These are phyloP conservation scores for Daldinia loculata DNA, from an alignment of 495 filamentous ascomycete species.

Conservation along the genomic window DNA sequence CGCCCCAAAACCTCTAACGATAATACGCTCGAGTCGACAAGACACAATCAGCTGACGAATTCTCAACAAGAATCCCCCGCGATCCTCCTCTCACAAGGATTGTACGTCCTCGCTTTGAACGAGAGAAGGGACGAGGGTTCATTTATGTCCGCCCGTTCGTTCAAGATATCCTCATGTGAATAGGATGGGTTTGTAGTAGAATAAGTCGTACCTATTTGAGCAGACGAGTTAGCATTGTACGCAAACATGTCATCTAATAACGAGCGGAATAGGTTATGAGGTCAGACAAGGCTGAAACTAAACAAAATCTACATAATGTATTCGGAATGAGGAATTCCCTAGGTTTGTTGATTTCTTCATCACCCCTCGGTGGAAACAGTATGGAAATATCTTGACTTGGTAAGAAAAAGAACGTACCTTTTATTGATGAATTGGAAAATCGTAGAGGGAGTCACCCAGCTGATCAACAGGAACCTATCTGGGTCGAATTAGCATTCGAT, in stretches of 20 bases:
- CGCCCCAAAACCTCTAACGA: conserved; percentile 14
- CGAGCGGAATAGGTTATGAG: conserved; percentile 39
- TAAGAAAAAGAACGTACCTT: conserved; percentile 39
- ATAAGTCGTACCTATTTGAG: conserved; percentile 64
- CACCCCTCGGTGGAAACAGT: conserved; percentile 66
- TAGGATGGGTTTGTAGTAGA: conserved; percentile 25
- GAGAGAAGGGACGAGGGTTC: conserved; percentile 70
- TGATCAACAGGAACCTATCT: conserved; percentile 9
- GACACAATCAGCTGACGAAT: conserved; percentile 88
- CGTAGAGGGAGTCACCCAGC: not conserved
- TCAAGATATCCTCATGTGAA: conserved; percentile 88
- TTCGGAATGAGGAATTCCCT: conserved; percentile 99
- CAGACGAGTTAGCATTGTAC: conserved; percentile 50
- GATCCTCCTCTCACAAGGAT: conserved; percentile 76
- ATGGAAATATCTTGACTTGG: conserved; percentile 5
- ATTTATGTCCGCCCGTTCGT: conserved; percentile 99
- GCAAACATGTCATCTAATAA: conserved; percentile 40
- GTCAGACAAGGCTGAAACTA: conserved; percentile 99
- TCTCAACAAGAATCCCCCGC: conserved; percentile 93
- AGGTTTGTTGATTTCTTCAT: conserved; percentile 77
- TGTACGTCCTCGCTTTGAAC: conserved; percentile 81
- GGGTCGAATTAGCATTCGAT: conserved; percentile 11
- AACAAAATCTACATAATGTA: conserved; percentile 84
- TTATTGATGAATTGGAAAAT: conserved; percentile 7
- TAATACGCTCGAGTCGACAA: conserved; percentile 5